These are phyloP conservation scores for Prunus mume DNA, from an alignment of 306 rosid species.

Conservation along the genomic window DNA sequence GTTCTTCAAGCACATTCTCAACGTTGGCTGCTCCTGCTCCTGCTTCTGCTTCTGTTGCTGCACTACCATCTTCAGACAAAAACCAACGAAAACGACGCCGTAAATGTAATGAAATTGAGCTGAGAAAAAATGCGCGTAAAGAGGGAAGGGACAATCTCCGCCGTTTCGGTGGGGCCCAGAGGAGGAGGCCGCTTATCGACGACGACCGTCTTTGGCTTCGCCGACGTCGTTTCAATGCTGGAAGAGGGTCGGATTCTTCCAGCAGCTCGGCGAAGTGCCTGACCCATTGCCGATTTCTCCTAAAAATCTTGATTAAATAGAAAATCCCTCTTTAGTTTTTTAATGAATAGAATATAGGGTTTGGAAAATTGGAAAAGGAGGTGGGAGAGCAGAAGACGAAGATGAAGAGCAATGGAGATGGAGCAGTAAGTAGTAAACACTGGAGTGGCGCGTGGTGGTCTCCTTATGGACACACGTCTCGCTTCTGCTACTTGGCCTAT, in stretches of 20 bases:
- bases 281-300: conserved; percentile 55
- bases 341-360: not conserved
- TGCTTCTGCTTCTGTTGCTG: conserved; percentile 11
- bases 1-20: conserved; percentile 67
- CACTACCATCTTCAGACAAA: conserved; percentile 40
- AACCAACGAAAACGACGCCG: conserved; percentile 19
- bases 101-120: not conserved
- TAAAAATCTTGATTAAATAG: not conserved
- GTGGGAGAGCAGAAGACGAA: not conserved
- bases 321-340: not conserved
- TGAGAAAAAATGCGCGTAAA: not conserved
- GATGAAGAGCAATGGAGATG: not conserved
- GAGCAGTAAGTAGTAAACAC: not conserved
- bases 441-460: conserved; percentile 6
- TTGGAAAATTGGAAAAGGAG: not conserved
- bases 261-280: conserved; percentile 97
- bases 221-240: conserved; percentile 37
- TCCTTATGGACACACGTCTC: not conserved
- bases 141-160: not conserved
- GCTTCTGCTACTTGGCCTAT: not conserved
- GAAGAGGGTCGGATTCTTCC: conserved; percentile 64
- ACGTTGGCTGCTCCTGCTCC: conserved; percentile 1
- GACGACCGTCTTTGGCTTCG: conserved; percentile 40
- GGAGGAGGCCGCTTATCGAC: conserved; percentile 53
- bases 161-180: conserved; percentile 26